These are phyloP conservation scores for Pseudopyrenochaeta lycopersici DNA, from an alignment of 2,329 filamentous ascomycete species.

Conservation along the genomic window DNA sequence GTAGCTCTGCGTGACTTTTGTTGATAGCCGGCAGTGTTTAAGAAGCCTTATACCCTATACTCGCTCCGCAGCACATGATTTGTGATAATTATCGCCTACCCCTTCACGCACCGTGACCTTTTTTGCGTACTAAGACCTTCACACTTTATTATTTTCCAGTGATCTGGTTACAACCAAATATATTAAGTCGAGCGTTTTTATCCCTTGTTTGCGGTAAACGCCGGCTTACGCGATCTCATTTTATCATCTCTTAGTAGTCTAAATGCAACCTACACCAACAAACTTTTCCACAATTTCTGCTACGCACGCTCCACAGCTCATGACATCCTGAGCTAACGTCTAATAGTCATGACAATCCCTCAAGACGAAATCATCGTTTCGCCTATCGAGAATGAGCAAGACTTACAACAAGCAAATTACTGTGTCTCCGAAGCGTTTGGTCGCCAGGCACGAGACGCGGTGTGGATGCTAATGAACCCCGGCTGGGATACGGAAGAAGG, in stretches of 20 bases:
- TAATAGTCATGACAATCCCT: conserved; percentile 16
- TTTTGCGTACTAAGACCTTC: too few relatives aligned
- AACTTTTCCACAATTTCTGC: too few relatives aligned
- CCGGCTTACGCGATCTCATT: conserved; percentile 1
- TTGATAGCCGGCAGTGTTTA: too few relatives aligned
- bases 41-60: too few relatives aligned
- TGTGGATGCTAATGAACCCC: conserved; percentile 64
- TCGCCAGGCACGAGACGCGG: conserved; percentile 58
- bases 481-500: conserved; percentile 64
- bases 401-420: conserved; percentile 40
- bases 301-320: background rate
- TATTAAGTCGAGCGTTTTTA: background rate
- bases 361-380: conserved; percentile 23
- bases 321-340: background rate
- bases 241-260: background rate
- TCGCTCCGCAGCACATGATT: too few relatives aligned
- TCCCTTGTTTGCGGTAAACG: conserved; percentile 1
- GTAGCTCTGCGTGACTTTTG: too few relatives aligned
- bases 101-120: too few relatives aligned
- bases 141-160: background rate
- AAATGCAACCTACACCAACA: background rate
- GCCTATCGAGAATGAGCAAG: conserved; percentile 30
- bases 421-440: conserved; percentile 58
- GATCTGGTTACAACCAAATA: background rate
- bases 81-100: too few relatives aligned